Percentiles rank a stretch among this genome's conserved stretches.
phyloP scores from a whole-genome alignment of 2,329 filamentous ascomycete species.

The Colletotrichum sp. region DNA sequence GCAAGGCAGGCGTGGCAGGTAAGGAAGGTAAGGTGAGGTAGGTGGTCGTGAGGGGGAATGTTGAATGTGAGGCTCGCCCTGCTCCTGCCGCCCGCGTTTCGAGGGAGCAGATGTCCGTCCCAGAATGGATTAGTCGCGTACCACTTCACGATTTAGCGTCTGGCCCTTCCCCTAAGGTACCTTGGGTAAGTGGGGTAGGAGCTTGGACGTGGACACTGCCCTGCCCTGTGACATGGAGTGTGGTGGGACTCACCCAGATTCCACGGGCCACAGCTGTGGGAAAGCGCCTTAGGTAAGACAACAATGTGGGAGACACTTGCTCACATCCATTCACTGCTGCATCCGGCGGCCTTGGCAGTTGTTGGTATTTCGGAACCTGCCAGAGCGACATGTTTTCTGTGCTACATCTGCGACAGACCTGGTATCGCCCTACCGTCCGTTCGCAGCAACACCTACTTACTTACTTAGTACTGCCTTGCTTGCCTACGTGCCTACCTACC shows the following conservation, averaged over 20 bases:
- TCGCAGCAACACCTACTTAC: not conserved
- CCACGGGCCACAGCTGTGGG: not conserved
- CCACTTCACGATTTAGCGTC: not conserved
- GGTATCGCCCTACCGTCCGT: slow-evolving; percentile 16
- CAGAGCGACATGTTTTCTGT: not conserved
- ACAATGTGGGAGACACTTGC: not conserved
- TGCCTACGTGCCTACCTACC: no score
- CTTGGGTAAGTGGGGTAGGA: not conserved
- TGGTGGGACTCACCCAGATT: not conserved
- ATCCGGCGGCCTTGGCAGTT: not conserved
- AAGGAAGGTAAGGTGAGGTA: not conserved
- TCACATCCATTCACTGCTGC: not conserved
- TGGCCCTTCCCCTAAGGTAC: not conserved
- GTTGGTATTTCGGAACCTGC: not conserved
- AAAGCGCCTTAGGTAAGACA: not conserved
- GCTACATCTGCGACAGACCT: slow-evolving; percentile 3
- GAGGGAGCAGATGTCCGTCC: not conserved
- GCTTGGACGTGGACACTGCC: not conserved
- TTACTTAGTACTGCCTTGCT: not conserved
- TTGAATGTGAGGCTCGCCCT: not conserved
- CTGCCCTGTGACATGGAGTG: not conserved
- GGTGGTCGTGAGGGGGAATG: not conserved
- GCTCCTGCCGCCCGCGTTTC: not conserved
- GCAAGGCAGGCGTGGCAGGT: not conserved
- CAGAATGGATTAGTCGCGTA: not conserved